phyloP scores from a whole-genome alignment of 1,284 basidiomycete genomes.

The Mixia osmundae region DNA sequence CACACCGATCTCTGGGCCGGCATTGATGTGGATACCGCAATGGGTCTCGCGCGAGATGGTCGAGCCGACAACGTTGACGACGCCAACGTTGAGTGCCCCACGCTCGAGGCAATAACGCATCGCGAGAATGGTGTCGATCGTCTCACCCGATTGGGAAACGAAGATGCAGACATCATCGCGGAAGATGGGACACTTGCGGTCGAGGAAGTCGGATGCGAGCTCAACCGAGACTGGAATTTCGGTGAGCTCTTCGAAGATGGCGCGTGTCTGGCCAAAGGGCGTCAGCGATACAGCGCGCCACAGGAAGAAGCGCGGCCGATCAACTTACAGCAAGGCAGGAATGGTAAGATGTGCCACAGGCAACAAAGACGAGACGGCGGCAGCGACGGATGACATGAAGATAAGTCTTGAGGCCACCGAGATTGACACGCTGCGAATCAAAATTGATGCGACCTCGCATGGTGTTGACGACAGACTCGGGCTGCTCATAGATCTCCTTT shows the following conservation, averaged over 20 bases:
- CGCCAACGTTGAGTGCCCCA: slow-evolving; percentile 84
- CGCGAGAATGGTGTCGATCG: slow-evolving; percentile 90
- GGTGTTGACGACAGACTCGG: slow-evolving; percentile 98
- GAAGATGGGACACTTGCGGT: slow-evolving; percentile 98
- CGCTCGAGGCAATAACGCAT: slow-evolving; percentile 91
- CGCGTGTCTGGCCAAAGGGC: slow-evolving; percentile 42
- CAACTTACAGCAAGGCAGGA: slow-evolving; percentile 51
- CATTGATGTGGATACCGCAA: slow-evolving; percentile 99
- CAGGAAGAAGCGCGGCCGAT: not conserved
- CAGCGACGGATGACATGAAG: slow-evolving; percentile 87
- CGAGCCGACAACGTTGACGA: slow-evolving; percentile 92
- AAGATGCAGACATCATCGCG: slow-evolving; percentile 94
- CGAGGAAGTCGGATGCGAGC: slow-evolving; percentile 92
- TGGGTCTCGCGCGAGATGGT: slow-evolving; percentile 96
- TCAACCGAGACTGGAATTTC: slow-evolving; percentile 97
- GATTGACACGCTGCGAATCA: slow-evolving; percentile 68
- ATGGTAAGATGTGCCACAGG: slow-evolving; percentile 96
- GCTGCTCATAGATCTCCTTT: slow-evolving; percentile 99
- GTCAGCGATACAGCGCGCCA: not conserved
- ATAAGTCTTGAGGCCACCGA: slow-evolving; percentile 87
- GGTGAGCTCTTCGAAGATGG: slow-evolving; percentile 95
- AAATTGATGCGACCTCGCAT: slow-evolving; percentile 99
- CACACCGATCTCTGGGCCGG: slow-evolving; percentile 96
- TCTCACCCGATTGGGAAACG: slow-evolving; percentile 94
- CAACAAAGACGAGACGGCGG: slow-evolving; percentile 83